Evolutionary conservation across 2,329 filamentous ascomycete species (phyloP), one percentile per base, ranked within the genome.

Genomic region (Alternaria atra): DNA sequence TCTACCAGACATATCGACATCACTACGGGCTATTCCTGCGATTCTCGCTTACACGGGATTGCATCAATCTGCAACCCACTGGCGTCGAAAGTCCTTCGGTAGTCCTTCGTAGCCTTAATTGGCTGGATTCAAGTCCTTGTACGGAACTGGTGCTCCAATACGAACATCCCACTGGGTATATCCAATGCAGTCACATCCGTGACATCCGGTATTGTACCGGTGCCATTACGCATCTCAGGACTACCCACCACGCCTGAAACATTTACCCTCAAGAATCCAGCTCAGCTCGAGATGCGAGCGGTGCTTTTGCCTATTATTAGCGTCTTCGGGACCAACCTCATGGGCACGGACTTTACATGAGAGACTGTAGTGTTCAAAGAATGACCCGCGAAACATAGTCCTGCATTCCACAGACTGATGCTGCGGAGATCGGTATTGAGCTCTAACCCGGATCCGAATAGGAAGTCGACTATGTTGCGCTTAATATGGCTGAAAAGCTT

Each of bases 241-340:
- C 37, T 23, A 25, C 30, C 27, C 20, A 27, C 30, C 52, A 25
- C 23, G 32, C 7, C 34, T 44, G 43, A 59, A 30, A 48, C 43
- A 37, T 15, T 37, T 50, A 27, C 40, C 34, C 32, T 25, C n/a
- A 40, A 23, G 8, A 8, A 27, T 52, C 17, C 40, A 37, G 25
- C 35, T 29, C 13, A 52, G 42, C 48, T 43, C 50, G 3, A 17
- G 3, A 9, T 51, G 25, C 25, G 25, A 39, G 32, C 53, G 29
- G 32, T 34, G n/a, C 43, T 48, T 50, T 55, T 52, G 52, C 35
- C 46, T 56, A 47, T n/a, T 30, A 10, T 47, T 56, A 56, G 52
- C 32, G 32, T 25, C 32, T 13, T 40, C 40, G 52, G 46, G 4
- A 44, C 27, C 37, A 32, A 48, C 42, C 20, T 34, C 23, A 29